Conservation (phyloP, 2,329 filamentous ascomycete species). For the Alternaria consortialis region DNA sequence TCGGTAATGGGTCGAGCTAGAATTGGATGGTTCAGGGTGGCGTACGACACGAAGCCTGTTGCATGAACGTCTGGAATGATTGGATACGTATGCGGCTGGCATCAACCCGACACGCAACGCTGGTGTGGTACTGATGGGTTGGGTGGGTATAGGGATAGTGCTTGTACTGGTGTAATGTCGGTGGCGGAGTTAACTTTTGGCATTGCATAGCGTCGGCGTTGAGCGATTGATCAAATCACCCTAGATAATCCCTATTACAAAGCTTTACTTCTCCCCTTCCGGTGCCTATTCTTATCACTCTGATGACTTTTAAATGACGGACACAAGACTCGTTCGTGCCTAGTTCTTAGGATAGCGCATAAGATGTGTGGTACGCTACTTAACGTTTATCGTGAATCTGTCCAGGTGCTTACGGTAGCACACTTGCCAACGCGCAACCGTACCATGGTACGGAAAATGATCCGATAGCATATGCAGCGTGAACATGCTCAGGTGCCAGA, state of each 20-base stretch:
- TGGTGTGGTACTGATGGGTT: constrained; percentile 4
- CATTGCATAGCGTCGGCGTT: constrained; percentile 47
- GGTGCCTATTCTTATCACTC: neutral
- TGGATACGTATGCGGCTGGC: constrained; percentile 22
- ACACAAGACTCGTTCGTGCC: neutral
- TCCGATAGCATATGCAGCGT: neutral
- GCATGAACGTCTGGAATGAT: constrained; percentile 45
- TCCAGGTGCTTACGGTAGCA: neutral
- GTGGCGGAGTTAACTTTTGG: constrained; percentile 14
- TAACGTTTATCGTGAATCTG: constrained; percentile 2
- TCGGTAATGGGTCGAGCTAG: constrained; percentile 32
- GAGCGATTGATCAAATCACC: constrained; percentile 15
- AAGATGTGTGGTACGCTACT: neutral
- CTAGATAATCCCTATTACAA: constrained; percentile 7
- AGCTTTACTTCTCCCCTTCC: neutral
- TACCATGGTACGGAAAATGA: neutral
- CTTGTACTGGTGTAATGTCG: constrained; percentile 12
- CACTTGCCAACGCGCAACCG: neutral
- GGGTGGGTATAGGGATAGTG: constrained; percentile 13
- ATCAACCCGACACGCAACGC: constrained; percentile 24
- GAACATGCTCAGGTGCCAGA: neutral
- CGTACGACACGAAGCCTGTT: constrained; percentile 35
- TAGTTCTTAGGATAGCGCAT: neutral
- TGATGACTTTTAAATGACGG: neutral
- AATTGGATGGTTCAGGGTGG: constrained; percentile 27